Percentiles rank a stretch among this genome's conserved stretches.
These are phyloP conservation scores for Diaporthe citrichinensis DNA, from an alignment of 2,329 filamentous ascomycete genomes.

Conservation along the genomic window DNA sequence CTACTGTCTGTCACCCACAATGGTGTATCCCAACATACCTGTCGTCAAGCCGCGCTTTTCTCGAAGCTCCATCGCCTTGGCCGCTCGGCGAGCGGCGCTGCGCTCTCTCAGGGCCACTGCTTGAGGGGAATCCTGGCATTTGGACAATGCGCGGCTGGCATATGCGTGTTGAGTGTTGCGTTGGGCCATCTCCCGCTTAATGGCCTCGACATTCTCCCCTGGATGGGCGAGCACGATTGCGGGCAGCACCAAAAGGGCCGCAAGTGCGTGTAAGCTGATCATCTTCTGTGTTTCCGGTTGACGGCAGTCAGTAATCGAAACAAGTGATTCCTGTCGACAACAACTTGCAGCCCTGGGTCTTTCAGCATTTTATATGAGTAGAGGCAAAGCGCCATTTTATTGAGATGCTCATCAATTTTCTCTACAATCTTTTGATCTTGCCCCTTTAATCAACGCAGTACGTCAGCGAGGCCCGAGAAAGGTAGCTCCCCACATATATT, in stretches of 20 bases:
- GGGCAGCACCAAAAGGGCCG: not conserved
- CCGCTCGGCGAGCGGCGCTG: constrained; percentile 22
- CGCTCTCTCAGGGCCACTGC: constrained; percentile 16
- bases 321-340: not conserved
- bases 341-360: not conserved
- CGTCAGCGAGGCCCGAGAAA: not conserved
- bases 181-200: constrained; percentile 35
- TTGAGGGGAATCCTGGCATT: constrained; percentile 5
- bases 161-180: constrained; percentile 28
- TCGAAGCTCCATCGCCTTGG: constrained; percentile 28
- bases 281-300: not conserved
- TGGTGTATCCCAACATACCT: not conserved
- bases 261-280: constrained; percentile 6
- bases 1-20: too few relatives aligned
- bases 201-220: constrained; percentile 32
- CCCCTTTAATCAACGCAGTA: not conserved
- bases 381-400: not conserved
- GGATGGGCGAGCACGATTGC: constrained; percentile 8
- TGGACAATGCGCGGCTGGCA: constrained; percentile 8
- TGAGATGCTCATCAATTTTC: too few relatives aligned
- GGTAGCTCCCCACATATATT: not conserved
- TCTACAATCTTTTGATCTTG: not conserved
- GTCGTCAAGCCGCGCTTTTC: constrained; percentile 13
- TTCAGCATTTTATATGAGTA: not conserved
- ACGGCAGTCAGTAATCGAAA: not conserved